Conservation (phyloP, 495 filamentous ascomycete species). For the Talaromyces proteolyticus region DNA sequence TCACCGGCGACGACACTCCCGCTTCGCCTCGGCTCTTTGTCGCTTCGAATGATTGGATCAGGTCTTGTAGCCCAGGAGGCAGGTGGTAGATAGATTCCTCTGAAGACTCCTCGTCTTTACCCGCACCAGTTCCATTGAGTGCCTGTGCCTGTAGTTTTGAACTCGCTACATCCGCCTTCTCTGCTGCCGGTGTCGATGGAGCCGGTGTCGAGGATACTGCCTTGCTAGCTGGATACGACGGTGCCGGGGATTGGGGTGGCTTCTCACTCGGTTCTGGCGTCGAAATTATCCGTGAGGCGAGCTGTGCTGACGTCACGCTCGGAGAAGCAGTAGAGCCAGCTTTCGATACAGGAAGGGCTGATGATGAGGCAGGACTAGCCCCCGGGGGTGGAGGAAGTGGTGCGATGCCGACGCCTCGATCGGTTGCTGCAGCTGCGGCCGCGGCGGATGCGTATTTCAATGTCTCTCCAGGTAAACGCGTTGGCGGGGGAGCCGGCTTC, state of each 20-base stretch:
- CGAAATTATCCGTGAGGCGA: slow-evolving; percentile 15
- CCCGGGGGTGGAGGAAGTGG: slow-evolving; percentile 88
- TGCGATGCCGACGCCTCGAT: slow-evolving; percentile 86
- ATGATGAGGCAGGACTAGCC: slow-evolving; percentile 38
- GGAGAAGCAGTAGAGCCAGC: slow-evolving; percentile 49
- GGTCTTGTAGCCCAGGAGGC: slow-evolving; percentile 82
- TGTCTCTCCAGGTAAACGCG: slow-evolving; percentile 78
- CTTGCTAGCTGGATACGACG: slow-evolving; percentile 16
- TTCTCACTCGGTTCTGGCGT: slow-evolving; percentile 7
- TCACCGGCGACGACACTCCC: slow-evolving; percentile 52
- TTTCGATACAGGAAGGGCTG: slow-evolving; percentile 36
- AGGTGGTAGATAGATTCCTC: slow-evolving; percentile 92
- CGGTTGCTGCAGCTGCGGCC: slow-evolving; percentile 88
- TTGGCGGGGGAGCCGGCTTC: slow-evolving; percentile 89
- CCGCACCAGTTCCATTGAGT: slow-evolving; percentile 28
- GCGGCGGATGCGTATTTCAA: slow-evolving; percentile 96
- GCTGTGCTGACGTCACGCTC: slow-evolving; percentile 47
- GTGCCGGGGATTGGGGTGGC: slow-evolving; percentile 11
- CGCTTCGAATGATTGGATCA: slow-evolving; percentile 83
- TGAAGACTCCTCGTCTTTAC: slow-evolving; percentile 19
- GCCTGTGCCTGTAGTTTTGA: slow-evolving; percentile 17
- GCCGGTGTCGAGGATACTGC: slow-evolving; percentile 8
- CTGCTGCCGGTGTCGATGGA: slow-evolving; percentile 35
- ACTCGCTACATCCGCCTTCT: slow-evolving; percentile 32
- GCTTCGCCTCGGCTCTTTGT: slow-evolving; percentile 60